Percentiles rank a stretch among this genome's conserved stretches.
phyloP scores from a whole-genome alignment of 805 yeast genomes.

The Jamesozyma piceae region DNA sequence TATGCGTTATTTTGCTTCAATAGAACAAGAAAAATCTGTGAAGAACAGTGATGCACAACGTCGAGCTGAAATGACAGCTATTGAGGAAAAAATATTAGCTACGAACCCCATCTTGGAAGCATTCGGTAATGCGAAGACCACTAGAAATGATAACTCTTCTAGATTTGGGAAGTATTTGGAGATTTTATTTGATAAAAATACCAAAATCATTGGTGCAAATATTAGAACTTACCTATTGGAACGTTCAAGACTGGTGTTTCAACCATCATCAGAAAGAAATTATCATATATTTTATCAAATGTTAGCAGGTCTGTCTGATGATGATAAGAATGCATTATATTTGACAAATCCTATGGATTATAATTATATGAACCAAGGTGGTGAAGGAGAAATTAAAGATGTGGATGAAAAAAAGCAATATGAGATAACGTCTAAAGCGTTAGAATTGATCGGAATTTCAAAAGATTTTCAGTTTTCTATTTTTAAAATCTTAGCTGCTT shows the following conservation, averaged over 20 bases:
- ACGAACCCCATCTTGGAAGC: constrained; percentile 90
- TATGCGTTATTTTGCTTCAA: constrained; percentile 95
- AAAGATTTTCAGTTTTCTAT: constrained; percentile 53
- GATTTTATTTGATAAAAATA: constrained; percentile 65
- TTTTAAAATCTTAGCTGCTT: constrained; percentile 74
- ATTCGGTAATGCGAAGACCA: constrained; percentile 91
- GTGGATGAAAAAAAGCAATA: constrained; percentile 80
- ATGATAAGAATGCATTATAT: constrained; percentile 47
- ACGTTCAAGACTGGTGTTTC: constrained; percentile 89
- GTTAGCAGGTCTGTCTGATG: constrained; percentile 54
- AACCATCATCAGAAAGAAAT: constrained; percentile 80
- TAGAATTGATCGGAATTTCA: constrained; percentile 66
- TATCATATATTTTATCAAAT: constrained; percentile 92
- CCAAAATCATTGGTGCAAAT: constrained; percentile 88
- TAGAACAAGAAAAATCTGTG: constrained; percentile 43
- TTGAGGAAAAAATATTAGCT: constrained; percentile 89
- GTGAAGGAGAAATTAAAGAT: constrained; percentile 56
- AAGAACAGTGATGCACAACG: constrained; percentile 16
- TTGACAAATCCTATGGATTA: constrained; percentile 61
- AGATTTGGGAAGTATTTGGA: constrained; percentile 92
- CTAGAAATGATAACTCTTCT: constrained; percentile 88
- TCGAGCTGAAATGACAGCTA: constrained; percentile 65
- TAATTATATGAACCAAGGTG: constrained; percentile 85
- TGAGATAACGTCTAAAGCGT: constrained; percentile 62
- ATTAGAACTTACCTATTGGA: constrained; percentile 88